Percentiles rank a stretch among this genome's conserved stretches.
Evolutionary conservation across 2,329 filamentous ascomycete species (phyloP).

Genomic region (Bipolaris sorokiniana): DNA sequence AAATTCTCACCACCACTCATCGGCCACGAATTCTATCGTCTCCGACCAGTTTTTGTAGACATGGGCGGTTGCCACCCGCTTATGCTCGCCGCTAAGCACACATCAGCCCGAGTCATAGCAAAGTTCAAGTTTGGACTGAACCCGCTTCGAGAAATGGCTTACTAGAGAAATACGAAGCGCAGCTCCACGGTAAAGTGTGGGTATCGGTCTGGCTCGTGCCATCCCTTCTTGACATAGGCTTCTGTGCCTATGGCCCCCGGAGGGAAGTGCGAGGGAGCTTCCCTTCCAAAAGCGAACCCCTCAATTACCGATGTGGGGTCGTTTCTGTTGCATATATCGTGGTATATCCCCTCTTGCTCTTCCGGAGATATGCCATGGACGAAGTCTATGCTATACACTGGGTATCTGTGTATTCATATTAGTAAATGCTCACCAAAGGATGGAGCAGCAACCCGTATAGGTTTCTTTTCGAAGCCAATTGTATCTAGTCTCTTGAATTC

Average conservation of each 20-base stretch:
- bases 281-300: constrained; percentile 5
- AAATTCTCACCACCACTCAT: neutral
- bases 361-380: neutral
- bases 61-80: constrained; percentile 6
- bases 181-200: constrained; percentile 17
- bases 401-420: neutral
- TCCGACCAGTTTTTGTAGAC: constrained; percentile 19
- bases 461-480: neutral
- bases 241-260: neutral
- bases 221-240: constrained; percentile 7
- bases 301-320: constrained; percentile 1
- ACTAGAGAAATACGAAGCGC: neutral
- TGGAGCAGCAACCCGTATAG: neutral
- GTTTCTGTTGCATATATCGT: neutral
- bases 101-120: neutral
- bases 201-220: constrained; percentile 5
- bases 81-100: neutral
- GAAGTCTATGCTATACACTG: neutral
- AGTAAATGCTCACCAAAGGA: neutral
- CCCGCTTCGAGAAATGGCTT: neutral
- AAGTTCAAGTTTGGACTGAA: neutral
- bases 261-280: neutral
- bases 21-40: neutral
- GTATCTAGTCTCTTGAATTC: neutral
- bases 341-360: constrained; percentile 1